Evolutionary conservation across 1,284 basidiomycete genomes (phyloP).

Genomic region (Malassezia restricta): DNA sequence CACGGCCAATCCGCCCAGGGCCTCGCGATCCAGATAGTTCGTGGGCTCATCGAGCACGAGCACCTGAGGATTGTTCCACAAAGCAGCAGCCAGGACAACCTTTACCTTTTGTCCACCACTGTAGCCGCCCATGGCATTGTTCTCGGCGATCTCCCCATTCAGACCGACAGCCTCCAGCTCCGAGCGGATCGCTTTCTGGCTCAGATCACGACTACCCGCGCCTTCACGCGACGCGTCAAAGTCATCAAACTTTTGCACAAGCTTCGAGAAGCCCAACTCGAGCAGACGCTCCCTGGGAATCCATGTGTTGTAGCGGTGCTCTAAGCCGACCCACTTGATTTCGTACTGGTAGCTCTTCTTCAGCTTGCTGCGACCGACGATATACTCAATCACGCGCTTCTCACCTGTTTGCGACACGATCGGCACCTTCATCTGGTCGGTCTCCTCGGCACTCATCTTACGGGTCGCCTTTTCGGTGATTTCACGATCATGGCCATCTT

Average conservation of each 20-base stretch:
- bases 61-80: constrained; percentile 46
- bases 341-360: constrained; percentile 89
- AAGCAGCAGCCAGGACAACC: constrained; percentile 50
- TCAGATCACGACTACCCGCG: constrained; percentile 57
- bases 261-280: constrained; percentile 76
- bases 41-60: constrained; percentile 58
- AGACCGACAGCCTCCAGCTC: constrained; percentile 63
- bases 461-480: constrained; percentile 80
- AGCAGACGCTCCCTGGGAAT: constrained; percentile 78
- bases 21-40: constrained; percentile 61
- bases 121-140: constrained; percentile 41
- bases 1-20: constrained; percentile 80
- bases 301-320: constrained; percentile 90
- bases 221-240: constrained; percentile 69
- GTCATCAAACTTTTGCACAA: constrained; percentile 91
- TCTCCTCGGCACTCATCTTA: constrained; percentile 76
- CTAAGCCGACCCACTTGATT: constrained; percentile 87
- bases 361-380: constrained; percentile 93
- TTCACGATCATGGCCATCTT: constrained; percentile 95
- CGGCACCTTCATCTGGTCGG: constrained; percentile 66
- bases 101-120: constrained; percentile 79
- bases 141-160: constrained; percentile 54
- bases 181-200: constrained; percentile 43
- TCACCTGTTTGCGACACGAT: constrained; percentile 87
- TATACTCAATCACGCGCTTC: constrained; percentile 71